Base-by-base conservation (phyloP, 2,329 filamentous ascomycete species). In the Alternaria arbusti region DNA sequence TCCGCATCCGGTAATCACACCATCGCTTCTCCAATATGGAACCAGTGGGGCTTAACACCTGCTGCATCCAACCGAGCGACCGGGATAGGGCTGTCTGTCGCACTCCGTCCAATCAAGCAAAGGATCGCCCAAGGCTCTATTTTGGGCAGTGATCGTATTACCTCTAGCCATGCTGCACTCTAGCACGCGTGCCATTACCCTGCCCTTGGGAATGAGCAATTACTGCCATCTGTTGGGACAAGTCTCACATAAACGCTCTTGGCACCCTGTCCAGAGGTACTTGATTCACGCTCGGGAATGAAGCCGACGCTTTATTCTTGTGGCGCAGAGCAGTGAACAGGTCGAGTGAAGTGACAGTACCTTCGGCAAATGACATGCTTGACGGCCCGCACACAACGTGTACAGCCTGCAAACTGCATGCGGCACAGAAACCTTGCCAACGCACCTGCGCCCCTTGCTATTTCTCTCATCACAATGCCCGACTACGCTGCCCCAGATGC, bases 51-150 rank as follows among this genome's bases (percentile, higher is more conserved):
- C 70, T 64, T 56, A 60, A 54, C 55, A 54, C 60, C 63, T 47
- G 66, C 56, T 74, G 66, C 71, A 69, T 69, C 63, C 72, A 74
- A 70, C 73, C 74, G 71, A 72, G 62, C 57, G 62, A 65, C 70
- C 61, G 68, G 74, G 71, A 74, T 68, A 68, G 55, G 69, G 59
- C 65, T 56, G 62, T 58, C 51, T 59, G 58, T 54, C 50, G 57
- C 52, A 62, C 57, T 68, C 60, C 61, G 17, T 66, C 65, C 63
- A 59, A 71, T 65, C 32, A 59, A 64, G 65, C 57, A 69, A 59
- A 50, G 66, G 64, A 67, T 71, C 65, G 66, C 17, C 68, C 23
- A 49, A 54, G 57, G 13, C 66, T 68, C 63, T 66, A 67, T 69
- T 72, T 71, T 51, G 50, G 65, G 68, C 57, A 55, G 15, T 46